A percentile compares a stretch with the other conserved stretches of the same genome.
Conservation (phyloP, 2,329 filamentous ascomycete species). For the Nigrograna mackinnonii region DNA sequence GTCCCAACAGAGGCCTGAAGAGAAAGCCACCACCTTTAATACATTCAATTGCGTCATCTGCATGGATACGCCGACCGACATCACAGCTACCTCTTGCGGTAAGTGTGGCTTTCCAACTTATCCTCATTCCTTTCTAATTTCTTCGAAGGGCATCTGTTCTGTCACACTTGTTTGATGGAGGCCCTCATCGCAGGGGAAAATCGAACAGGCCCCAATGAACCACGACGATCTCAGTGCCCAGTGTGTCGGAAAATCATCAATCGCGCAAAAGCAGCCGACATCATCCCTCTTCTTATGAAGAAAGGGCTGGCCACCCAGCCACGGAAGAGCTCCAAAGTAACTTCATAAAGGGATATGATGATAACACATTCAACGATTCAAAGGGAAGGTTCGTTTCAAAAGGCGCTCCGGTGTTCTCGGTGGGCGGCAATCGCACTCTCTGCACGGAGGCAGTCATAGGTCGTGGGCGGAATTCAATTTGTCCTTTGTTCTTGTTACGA, state of each 20-base stretch:
- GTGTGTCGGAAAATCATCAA: constrained; percentile 51
- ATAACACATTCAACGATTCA: too few relatives aligned
- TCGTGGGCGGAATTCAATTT: too few relatives aligned
- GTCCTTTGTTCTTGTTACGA: too few relatives aligned
- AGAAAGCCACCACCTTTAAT: constrained; percentile 46
- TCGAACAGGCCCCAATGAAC: constrained; percentile 47
- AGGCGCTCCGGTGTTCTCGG: too few relatives aligned
- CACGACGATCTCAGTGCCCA: constrained; percentile 50
- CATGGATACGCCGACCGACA: constrained; percentile 63
- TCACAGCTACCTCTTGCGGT: constrained; percentile 65
- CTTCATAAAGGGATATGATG: too few relatives aligned
- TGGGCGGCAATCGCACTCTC: too few relatives aligned
- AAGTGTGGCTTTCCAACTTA: constrained; percentile 26
- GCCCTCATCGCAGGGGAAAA: constrained; percentile 61
- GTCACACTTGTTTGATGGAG: constrained; percentile 65
- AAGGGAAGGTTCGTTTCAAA: too few relatives aligned
- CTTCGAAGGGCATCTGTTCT: constrained; percentile 62
- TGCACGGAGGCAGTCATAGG: too few relatives aligned
- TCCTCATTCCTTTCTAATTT: not conserved
- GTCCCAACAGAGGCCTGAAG: constrained; percentile 44
- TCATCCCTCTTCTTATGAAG: constrained; percentile 47
- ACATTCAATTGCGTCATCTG: constrained; percentile 65
- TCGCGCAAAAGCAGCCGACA: constrained; percentile 42
- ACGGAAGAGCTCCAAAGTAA: constrained; percentile 16
- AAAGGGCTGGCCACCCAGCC: constrained; percentile 41